A percentile compares a stretch with the other conserved stretches of the same genome.
These are phyloP conservation scores for Neurospora sp. DNA, from an alignment of 495 filamentous ascomycete genomes.

Conservation along the genomic window DNA sequence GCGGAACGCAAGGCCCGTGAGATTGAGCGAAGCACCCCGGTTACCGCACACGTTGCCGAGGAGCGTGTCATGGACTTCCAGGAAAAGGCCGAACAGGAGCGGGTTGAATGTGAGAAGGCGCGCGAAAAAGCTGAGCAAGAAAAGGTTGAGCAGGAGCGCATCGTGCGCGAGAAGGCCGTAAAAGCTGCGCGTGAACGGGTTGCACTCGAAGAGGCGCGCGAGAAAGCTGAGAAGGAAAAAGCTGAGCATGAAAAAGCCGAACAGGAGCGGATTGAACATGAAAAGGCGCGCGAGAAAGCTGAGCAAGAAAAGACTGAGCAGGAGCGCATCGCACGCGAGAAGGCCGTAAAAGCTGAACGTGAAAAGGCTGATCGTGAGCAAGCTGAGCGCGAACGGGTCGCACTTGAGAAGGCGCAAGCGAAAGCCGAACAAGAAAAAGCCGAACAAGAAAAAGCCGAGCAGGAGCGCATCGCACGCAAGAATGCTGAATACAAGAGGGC, in stretches of 20 bases:
- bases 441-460: background rate
- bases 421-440: background rate
- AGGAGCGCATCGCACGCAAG: background rate
- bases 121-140: no score
- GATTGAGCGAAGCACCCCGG: conserved; percentile 61
- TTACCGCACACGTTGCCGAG: conserved; percentile 75
- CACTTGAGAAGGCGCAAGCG: background rate
- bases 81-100: background rate
- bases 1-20: conserved; percentile 82
- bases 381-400: background rate
- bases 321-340: background rate
- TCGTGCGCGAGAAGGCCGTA: no score
- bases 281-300: background rate
- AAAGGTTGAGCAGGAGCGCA: no score
- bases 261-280: background rate
- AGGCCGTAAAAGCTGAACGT: background rate
- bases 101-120: no score
- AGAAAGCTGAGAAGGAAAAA: no score
- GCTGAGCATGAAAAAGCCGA: background rate
- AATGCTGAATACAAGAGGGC: background rate
- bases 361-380: no score
- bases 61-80: conserved; percentile 64
- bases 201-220: no score
- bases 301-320: background rate
- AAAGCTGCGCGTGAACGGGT: no score